Percentiles rank a stretch among this genome's conserved stretches.
phyloP scores from a whole-genome alignment of 73 alveolate genomes.

The Paramecium pentaurelia region DNA sequence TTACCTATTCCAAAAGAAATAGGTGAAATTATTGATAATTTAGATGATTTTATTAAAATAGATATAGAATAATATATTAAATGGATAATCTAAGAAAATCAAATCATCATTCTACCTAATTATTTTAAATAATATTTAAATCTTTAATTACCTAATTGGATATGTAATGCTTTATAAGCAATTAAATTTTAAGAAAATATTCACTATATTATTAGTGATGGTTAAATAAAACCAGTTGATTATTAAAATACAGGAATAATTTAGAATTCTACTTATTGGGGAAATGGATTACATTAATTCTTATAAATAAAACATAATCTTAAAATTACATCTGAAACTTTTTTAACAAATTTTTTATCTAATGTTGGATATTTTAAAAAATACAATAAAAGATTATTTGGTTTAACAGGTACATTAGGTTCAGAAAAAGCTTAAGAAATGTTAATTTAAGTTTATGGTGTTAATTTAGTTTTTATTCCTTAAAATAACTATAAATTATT shows the following conservation, averaged over 20 bases:
- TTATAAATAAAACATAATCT: background rate
- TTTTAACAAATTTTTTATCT: conserved; percentile 35
- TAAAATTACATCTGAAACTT: conserved; percentile 21
- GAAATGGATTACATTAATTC: conserved; percentile 54
- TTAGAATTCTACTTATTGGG: conserved; percentile 9
- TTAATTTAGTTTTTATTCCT: background rate
- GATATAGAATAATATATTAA: background rate
- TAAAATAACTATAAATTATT: background rate
- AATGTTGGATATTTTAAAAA: conserved; percentile 23
- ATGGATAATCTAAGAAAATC: background rate
- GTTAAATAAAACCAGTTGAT: conserved; percentile 19
- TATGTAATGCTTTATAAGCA: background rate
- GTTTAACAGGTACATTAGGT: conserved; percentile 54
- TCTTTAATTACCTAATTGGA: background rate
- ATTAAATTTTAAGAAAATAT: background rate
- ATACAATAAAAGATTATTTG: background rate
- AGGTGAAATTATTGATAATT: background rate
- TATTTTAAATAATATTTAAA: background rate
- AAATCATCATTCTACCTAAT: background rate
- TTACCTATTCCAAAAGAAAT: background rate
- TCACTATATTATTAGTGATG: background rate
- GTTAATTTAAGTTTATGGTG: background rate
- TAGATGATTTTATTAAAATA: background rate
- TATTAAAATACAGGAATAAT: conserved; percentile 4
- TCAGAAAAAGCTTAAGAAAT: background rate